phyloP scores from a whole-genome alignment of 108 stramenopile species.

The Phaeodactylum tricornutum region DNA sequence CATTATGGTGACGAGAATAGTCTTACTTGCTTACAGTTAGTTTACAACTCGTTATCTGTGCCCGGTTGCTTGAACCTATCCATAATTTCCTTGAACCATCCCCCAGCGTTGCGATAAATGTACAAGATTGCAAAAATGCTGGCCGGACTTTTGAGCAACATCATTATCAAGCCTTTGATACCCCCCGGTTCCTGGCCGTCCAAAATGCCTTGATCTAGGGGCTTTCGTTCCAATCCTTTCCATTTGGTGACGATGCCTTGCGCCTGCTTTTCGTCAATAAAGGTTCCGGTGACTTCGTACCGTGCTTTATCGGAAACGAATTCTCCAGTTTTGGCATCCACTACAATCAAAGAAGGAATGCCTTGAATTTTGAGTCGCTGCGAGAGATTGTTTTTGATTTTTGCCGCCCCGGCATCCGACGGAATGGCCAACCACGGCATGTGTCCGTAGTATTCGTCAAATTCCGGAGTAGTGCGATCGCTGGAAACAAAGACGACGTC shows the following conservation, averaged over 20 bases:
- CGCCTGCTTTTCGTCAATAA: too few species aligned
- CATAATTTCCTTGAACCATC: too few species aligned
- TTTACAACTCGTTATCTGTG: too few species aligned
- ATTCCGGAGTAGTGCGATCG: conserved; percentile 36
- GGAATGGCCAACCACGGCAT: conserved; percentile 70
- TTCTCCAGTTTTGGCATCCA: conserved; percentile 61
- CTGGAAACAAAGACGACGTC: conserved; percentile 63
- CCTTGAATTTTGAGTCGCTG: conserved; percentile 42
- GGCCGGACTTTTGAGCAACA: not conserved
- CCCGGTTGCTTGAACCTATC: too few species aligned
- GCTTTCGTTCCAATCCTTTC: too few species aligned
- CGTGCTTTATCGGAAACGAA: conserved; percentile 42
- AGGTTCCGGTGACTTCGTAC: conserved; percentile 28
- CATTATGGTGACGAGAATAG: too few species aligned
- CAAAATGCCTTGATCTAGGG: too few species aligned
- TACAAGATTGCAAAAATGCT: conserved; percentile 1
- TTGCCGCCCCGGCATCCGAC: conserved; percentile 18
- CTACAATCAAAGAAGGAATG: conserved; percentile 56
- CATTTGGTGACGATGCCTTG: too few species aligned
- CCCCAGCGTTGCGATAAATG: too few species aligned
- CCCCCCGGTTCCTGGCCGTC: too few species aligned
- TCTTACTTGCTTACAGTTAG: too few species aligned
- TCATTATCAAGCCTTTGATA: not conserved
- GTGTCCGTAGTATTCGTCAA: conserved; percentile 40
- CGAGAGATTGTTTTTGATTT: conserved; percentile 41